These are phyloP conservation scores for Chamaecrista fasciculata DNA, from an alignment of 306 rosid genomes.

Conservation along the genomic window DNA sequence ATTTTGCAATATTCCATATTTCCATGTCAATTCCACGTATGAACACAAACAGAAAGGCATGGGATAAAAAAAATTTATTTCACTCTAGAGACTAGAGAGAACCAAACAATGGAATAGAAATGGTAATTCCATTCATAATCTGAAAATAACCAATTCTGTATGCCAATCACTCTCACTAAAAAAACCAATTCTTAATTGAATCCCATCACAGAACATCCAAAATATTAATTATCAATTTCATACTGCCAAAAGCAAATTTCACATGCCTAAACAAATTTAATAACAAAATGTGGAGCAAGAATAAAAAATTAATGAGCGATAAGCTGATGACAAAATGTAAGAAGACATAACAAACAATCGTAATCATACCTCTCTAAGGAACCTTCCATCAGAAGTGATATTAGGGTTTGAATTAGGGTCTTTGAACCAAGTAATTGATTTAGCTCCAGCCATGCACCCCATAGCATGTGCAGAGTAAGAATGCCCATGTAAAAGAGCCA, in stretches of 20 bases:
- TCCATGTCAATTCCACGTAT: neutral
- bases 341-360: slow-evolving; percentile 13
- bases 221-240: neutral
- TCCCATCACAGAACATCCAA: neutral
- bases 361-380: slow-evolving; percentile 65
- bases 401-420: slow-evolving; percentile 72
- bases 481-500: slow-evolving; percentile 95
- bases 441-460: slow-evolving; percentile 89
- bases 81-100: neutral
- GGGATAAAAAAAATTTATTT: neutral
- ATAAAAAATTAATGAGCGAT: neutral
- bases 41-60: neutral
- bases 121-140: neutral
- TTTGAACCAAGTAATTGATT: slow-evolving; percentile 87
- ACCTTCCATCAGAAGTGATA: slow-evolving; percentile 51
- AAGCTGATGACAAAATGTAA: slow-evolving; percentile 9
- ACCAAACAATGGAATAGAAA: neutral
- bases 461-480: slow-evolving; percentile 90
- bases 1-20: too few relatives aligned
- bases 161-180: neutral
- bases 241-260: slow-evolving; percentile 6
- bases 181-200: neutral
- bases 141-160: neutral
- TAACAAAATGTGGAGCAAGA: neutral
- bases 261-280: neutral